These are phyloP conservation scores for Talaromyces rugulosus DNA, from an alignment of 2,329 filamentous ascomycete species.

Conservation along the genomic window DNA sequence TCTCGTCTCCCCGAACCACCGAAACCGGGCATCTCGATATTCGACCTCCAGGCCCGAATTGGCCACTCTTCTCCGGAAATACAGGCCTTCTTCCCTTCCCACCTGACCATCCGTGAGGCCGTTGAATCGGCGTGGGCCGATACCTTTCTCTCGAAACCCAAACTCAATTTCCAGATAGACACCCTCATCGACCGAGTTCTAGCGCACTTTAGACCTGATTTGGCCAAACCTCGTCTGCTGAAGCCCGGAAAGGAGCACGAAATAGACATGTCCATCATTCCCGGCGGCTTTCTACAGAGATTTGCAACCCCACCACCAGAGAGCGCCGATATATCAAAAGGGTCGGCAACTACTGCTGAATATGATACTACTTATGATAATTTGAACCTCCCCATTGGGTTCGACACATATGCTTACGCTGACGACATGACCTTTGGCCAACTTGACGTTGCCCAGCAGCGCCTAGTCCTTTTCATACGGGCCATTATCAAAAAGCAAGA, in stretches of 20 bases:
- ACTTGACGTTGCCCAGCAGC: constrained; percentile 53
- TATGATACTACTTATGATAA: neutral
- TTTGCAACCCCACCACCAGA: neutral
- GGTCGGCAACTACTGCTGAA: neutral
- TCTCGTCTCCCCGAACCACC: constrained; percentile 72
- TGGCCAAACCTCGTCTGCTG: constrained; percentile 52
- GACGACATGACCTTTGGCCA: constrained; percentile 73
- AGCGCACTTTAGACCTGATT: constrained; percentile 71
- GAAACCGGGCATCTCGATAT: constrained; percentile 74
- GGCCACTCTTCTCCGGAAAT: constrained; percentile 94
- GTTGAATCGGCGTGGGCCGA: constrained; percentile 88
- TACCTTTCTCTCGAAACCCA: constrained; percentile 71
- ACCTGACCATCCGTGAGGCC: constrained; percentile 66
- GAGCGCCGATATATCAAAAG: neutral
- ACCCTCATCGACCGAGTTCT: constrained; percentile 65
- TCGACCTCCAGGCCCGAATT: constrained; percentile 84
- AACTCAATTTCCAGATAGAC: constrained; percentile 54
- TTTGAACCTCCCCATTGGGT: neutral
- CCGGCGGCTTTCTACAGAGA: neutral
- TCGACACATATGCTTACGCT: constrained; percentile 55
- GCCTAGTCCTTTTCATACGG: constrained; percentile 77
- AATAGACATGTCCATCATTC: constrained; percentile 11
- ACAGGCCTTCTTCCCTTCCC: constrained; percentile 83
- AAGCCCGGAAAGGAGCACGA: constrained; percentile 2
- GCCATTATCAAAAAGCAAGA: constrained; percentile 77